Base-by-base conservation (phyloP, 768 basidiomycete genomes). In the Phylloporus arenicola region DNA sequence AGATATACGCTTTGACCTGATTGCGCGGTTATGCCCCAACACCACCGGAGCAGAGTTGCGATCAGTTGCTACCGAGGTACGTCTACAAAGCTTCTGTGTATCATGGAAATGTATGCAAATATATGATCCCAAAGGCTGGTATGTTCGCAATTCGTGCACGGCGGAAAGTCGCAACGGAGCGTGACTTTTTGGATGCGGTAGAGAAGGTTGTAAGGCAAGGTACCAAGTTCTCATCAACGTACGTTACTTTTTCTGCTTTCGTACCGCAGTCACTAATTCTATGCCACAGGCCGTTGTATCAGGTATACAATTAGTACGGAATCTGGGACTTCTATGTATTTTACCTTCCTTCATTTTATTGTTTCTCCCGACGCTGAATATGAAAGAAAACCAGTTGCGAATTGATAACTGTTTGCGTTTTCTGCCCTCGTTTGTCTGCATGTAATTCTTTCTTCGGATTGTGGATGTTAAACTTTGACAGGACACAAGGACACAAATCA, bases 121-220 rank as follows among this genome's bases (percentile, higher is more conserved):
- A 89, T 47, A 82, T 86, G 29, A 73, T 86, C 29, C 20, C 11
- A n/a, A 55, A 90, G 87, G 96, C 96, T 43, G 96, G 96, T n/a
- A 98, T 99, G 96, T 99, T 95, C 71, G 95, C 96, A 2, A 99
- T 99, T 64, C 88, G 96, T 52, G 89, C 92, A 40, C 78, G 96
- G 59, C 78, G 96, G 70, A 98, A 98, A 69, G 92, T 98, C 1
- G 93, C 94, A 1, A 92, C 92, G 6, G 96, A 99, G 66, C 86
- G 92, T 48, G 96, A 99, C 70, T 99, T 97, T 74, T 73, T 99
- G 65, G 93, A 96, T 57, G 88, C 93, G 11, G 95, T 99, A 3
- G 96, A 99, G 76, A 98, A 98, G 73, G 96, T 99, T 51, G 92
- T 97, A 35, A 79, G 92, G 61, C 93, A 97, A 72, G 94, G 94